Evolutionary conservation across 495 filamentous ascomycete species (phyloP).

Genomic region (Aspergillus conjunctus): DNA sequence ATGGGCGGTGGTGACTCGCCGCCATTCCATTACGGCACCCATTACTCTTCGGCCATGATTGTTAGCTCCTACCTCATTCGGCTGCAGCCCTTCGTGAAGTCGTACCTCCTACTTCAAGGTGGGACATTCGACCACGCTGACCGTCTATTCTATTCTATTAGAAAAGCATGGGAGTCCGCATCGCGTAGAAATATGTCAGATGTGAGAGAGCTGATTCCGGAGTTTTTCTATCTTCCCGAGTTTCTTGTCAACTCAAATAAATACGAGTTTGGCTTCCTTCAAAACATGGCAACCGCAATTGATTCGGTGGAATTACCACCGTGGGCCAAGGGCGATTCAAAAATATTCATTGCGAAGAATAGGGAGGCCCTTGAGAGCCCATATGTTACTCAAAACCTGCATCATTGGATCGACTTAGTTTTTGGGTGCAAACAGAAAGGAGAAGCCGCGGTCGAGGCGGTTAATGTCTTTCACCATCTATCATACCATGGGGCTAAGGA

Average conservation of each 20-base stretch:
- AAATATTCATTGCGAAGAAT: conserved; percentile 93
- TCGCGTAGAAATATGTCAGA: conserved; percentile 89
- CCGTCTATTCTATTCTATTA: conserved; percentile 90
- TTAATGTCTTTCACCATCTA: conserved; percentile 94
- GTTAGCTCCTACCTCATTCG: conserved; percentile 95
- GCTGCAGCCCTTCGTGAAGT: conserved; percentile 92
- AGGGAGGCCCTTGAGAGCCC: conserved; percentile 93
- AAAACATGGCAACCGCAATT: conserved; percentile 75
- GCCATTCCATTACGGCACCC: conserved; percentile 96
- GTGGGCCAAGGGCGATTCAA: conserved; percentile 96
- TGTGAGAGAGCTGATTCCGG: conserved; percentile 89
- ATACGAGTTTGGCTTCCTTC: conserved; percentile 88
- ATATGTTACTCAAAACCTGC: conserved; percentile 85
- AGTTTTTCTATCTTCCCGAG: conserved; percentile 96
- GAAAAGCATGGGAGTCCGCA: conserved; percentile 87
- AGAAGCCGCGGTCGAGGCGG: conserved; percentile 85
- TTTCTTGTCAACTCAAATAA: conserved; percentile 89
- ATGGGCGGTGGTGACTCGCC: conserved; percentile 78
- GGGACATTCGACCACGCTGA: conserved; percentile 97
- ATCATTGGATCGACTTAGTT: conserved; percentile 94
- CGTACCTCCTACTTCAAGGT: conserved; percentile 94
- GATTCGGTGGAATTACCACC: conserved; percentile 85
- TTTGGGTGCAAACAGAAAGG: conserved; percentile 96
- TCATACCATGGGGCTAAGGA: conserved; percentile 94
- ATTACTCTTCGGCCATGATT: conserved; percentile 99